phyloP scores from a whole-genome alignment of 1,139 yeast genomes.

The Suhomyces bokatorum region DNA sequence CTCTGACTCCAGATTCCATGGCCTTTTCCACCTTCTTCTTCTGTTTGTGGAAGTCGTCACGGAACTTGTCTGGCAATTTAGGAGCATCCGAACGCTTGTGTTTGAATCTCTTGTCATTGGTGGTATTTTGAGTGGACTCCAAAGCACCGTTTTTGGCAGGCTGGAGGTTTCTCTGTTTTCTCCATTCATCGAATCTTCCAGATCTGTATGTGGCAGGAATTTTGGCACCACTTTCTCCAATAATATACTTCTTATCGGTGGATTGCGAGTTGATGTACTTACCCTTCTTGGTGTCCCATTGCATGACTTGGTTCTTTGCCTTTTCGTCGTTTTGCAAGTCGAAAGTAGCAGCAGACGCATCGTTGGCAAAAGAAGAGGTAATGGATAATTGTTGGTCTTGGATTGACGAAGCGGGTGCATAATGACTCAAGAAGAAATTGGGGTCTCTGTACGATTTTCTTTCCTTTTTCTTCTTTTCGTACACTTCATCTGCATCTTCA shows the following conservation, averaged over 20 bases:
- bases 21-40: constrained; percentile 84
- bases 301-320: constrained; percentile 64
- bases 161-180: constrained; percentile 61
- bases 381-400: constrained; percentile 80
- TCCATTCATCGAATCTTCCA: constrained; percentile 93
- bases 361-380: constrained; percentile 72
- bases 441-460: constrained; percentile 68
- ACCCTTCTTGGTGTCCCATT: constrained; percentile 95
- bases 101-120: constrained; percentile 53
- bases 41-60: constrained; percentile 85
- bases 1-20: constrained; percentile 67
- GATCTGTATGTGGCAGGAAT: constrained; percentile 91
- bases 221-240: constrained; percentile 92
- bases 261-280: constrained; percentile 83
- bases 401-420: constrained; percentile 76
- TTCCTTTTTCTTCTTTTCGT: constrained; percentile 32
- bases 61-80: constrained; percentile 78
- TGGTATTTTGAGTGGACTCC: constrained; percentile 36
- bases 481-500: constrained; percentile 58
- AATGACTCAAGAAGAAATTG: constrained; percentile 83
- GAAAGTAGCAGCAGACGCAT: constrained; percentile 81
- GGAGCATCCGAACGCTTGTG: constrained; percentile 83
- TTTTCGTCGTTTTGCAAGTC: constrained; percentile 83
- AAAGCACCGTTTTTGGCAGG: constrained; percentile 54
- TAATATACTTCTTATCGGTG: constrained; percentile 80